Evolutionary conservation across 208 protist species (phyloP), one percentile per base, ranked within the genome.

Genomic region (Leishmania tropica): DNA sequence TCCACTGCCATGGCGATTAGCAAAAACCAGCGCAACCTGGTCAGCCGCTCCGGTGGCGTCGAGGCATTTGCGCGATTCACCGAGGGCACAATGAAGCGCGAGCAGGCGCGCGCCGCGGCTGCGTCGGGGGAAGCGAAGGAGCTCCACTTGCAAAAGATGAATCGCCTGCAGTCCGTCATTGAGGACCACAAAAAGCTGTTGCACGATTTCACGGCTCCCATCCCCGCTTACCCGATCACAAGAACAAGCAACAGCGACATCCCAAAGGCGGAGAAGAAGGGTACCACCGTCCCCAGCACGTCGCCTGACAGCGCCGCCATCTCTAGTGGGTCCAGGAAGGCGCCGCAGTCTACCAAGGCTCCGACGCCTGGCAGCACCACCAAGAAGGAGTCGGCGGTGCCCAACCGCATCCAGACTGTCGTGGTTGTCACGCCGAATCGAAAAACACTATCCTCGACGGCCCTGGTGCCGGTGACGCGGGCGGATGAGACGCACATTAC

Each of bases 131-230:
- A 87, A 37, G 37, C 15, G 37, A 76, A 76, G 51, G 79, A 87
- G 75, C 71, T 72, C 70, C 80, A 84, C 77, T 48, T 78, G 64
- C 77, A 85, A 75, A 88, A 87, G 84, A 75, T 80, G 17, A 58
- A 76, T 40, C 88, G 88, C 48, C 83, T 91, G 24, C 78, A 84
- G 17, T 75, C 75, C 28, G 81, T 87, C 60, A 67, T 87, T n/a
- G 80, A 85, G 67, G 85, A 87, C 75, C 88, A 91, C 85, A 72
- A 84, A 68, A 45, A 40, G 62, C 73, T 91, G 40, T 67, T 91
- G 15, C 68, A 60, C 21, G 79, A 91, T 81, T 87, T 85, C 79
- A 80, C 37, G 17, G 79, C 77, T 1, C 85, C 72, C 2, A 77
- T 91, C 45, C 85, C 88, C 2, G 80, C 74, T 51, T 91, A 87